Evolutionary conservation across 176 grass and related monocot genomes (phyloP).

Genomic region (Alopecurus myosuroides): DNA sequence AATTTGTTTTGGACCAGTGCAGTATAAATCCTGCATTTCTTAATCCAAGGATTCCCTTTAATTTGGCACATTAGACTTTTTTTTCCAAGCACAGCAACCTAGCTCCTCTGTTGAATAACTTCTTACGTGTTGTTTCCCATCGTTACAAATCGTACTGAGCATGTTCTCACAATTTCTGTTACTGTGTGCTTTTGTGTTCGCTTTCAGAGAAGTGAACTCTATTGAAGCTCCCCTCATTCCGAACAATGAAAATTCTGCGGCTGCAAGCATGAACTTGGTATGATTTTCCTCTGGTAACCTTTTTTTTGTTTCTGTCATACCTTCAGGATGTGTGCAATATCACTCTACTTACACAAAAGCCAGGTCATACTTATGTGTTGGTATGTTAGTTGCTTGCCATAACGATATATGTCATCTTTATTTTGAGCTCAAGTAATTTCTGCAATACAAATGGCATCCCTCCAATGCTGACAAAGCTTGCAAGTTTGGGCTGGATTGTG

Average conservation of each 20-base stretch:
- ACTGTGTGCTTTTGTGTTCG: not conserved
- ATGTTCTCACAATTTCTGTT: constrained; percentile 20
- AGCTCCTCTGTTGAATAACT: not conserved
- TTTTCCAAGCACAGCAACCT: not conserved
- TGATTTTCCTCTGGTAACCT: not conserved
- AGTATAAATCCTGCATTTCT: not conserved
- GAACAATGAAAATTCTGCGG: constrained; percentile 26
- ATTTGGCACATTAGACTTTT: not conserved
- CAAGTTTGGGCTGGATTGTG: not conserved
- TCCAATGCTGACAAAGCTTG: not conserved
- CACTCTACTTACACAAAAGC: not conserved
- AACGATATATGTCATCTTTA: not conserved
- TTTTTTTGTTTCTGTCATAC: constrained; percentile 10
- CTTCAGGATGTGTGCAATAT: constrained; percentile 12
- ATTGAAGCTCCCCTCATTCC: constrained; percentile 70
- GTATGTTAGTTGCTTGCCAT: not conserved
- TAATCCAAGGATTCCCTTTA: not conserved
- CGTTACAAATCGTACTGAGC: not conserved
- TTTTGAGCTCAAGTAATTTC: not conserved
- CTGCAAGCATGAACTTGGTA: constrained; percentile 34
- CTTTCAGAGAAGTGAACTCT: constrained; percentile 56
- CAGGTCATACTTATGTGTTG: not conserved
- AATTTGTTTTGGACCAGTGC: not conserved
- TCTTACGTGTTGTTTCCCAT: not conserved
- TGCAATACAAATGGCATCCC: not conserved